Evolutionary conservation across 1,284 basidiomycete genomes (phyloP), one percentile per base, ranked within the genome.

Genomic region (Sanghuangporus sanghuang): DNA sequence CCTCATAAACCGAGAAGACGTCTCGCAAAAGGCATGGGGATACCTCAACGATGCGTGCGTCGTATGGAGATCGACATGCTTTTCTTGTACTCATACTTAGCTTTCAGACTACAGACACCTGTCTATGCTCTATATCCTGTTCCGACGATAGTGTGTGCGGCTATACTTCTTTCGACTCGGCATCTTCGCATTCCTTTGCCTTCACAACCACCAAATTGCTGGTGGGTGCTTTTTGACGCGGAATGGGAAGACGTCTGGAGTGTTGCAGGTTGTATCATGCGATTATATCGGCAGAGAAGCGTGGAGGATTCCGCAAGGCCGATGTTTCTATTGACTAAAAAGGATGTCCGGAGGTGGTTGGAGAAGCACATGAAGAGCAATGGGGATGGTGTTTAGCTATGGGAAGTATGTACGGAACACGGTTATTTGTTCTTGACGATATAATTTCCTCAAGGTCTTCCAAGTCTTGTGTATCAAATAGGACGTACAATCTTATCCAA

Each of bases 221-320:
- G 93, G 93, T 95, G 90, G 87, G 85, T 90, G 58, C 79, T 96
- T 1, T 96, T 96, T 70, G 93, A 96, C 71, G 89, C 90, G 0
- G 80, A 85, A 1, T 91, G 85, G 84, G 91, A 93, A 62, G 93
- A 96, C 69, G 79, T 96, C 48, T 90, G 89, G 86, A 85, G 80
- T 66, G 85, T 93, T 14, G 87, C 87, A 65, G 93, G 92, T 11
- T 81, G 83, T 68, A 83, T 95, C 57, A 90, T 92, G 89, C 79
- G 86, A 49, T 75, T 96, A 4, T 96, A 92, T 72, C 81, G 86
- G 4, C 72, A 78, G 58, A 73, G 75, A 23, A 71, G 63, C 46
- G 62, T 57, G 18, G 70, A 71, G 53, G 83, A 85, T 38, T 74
- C 68, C 63, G 71, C 67, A 59, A 75, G 78, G 69, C 78, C 84